Base-by-base conservation (phyloP, 805 yeast species). In the Spathaspora passalidarum region DNA sequence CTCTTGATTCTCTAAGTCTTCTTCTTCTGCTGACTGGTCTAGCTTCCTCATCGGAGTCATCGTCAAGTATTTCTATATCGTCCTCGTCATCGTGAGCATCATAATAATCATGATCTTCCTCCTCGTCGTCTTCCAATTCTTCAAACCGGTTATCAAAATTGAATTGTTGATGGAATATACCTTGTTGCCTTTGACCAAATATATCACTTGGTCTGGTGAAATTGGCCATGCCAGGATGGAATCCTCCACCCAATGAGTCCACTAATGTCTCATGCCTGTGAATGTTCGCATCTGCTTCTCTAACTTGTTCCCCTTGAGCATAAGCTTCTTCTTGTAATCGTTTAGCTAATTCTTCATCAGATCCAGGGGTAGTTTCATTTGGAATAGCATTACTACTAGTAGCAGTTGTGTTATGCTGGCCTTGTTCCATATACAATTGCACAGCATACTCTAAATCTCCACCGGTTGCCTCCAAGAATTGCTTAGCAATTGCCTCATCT, bases 381-480 rank as follows among this genome's bases (percentile, higher is more conserved):
- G 40, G 48, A 13, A 16, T 10, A 32, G 47, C 29, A 10, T 47
- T 20, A 17, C 45, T 53, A 9, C 49, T 39, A 16, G 47, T 41
- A 36, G 38, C 29, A 23, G 39, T 32, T 29, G 34, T 4, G 46
- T 38, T 20, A 5, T 45, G 48, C n/a, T 58, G 64, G 41, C 62
- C 51, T 7, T 66, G 52, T 52, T 94, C 98, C 66, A 86, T 84
- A 63, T 69, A 94, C 38, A 94, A 69, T 11, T 89, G 81, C 6
- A 94, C 87, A 0, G 99, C 98, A 17, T 81, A 78, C 47, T 91
- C 96, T 26, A 92, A 61, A 60, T 88, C 80, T 39, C 81, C 81
- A 42, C 84, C 90, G 4, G 92, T 77, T 69, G 92, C 82, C 20
- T 84, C 90, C 17, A 94, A 63, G 59, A 84, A 94, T 54, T 84